Percentiles rank a stretch among this genome's conserved stretches.
Conservation (phyloP, 192 early-diverging fungal genomes). For the Obelidium mucronatum region DNA sequence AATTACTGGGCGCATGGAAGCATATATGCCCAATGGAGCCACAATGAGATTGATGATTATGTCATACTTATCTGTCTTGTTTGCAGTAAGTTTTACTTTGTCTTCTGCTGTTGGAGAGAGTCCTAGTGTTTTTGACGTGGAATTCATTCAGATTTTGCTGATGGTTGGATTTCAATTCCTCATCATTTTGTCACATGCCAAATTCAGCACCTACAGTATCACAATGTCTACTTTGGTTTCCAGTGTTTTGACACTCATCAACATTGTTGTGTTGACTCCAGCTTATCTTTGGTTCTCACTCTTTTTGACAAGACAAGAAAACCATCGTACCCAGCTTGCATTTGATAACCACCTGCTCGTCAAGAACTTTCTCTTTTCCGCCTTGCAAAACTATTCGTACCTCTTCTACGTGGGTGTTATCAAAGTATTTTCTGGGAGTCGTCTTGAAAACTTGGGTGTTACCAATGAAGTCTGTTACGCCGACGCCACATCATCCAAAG, state of each 20-base stretch:
- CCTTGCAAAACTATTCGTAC: slow-evolving; percentile 69
- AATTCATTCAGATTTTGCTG: slow-evolving; percentile 37
- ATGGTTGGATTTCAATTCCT: slow-evolving; percentile 40
- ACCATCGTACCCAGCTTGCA: slow-evolving; percentile 40
- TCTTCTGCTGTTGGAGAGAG: not conserved
- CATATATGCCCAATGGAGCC: not conserved
- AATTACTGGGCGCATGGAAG: slow-evolving; percentile 57
- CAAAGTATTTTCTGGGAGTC: slow-evolving; percentile 46
- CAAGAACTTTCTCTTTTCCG: slow-evolving; percentile 67
- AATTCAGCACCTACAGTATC: not conserved
- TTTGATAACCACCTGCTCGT: slow-evolving; percentile 51
- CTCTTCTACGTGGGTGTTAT: slow-evolving; percentile 67
- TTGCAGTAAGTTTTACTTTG: slow-evolving; percentile 8
- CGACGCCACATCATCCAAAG: not conserved
- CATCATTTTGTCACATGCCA: slow-evolving; percentile 31
- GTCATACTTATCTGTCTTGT: not conserved
- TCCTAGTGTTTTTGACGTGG: not conserved
- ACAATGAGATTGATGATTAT: not conserved
- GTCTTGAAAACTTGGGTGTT: slow-evolving; percentile 12
- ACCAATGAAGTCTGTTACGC: slow-evolving; percentile 17
- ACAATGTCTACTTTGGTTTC: slow-evolving; percentile 40
- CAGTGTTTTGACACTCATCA: slow-evolving; percentile 55
- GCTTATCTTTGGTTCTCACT: slow-evolving; percentile 29
- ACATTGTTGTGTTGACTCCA: slow-evolving; percentile 61
- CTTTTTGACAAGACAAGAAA: slow-evolving; percentile 39